phyloP scores from a whole-genome alignment of 2,329 filamentous ascomycete species.

The Aspergillus pseudoterreus region DNA sequence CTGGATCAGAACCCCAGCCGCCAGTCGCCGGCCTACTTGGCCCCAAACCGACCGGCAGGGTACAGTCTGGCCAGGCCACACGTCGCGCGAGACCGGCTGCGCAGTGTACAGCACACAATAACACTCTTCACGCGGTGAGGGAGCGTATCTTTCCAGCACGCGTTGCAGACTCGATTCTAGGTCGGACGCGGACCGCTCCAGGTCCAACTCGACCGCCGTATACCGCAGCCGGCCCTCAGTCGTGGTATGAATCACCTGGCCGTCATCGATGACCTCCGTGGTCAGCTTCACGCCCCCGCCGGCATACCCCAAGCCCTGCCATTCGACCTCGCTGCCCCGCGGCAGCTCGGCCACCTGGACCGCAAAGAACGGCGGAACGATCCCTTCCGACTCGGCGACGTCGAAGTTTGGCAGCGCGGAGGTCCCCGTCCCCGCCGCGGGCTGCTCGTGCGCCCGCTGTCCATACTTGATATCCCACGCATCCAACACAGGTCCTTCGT shows the following conservation, averaged over 20 bases:
- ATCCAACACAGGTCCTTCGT: slow-evolving; percentile 48
- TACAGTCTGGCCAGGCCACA: slow-evolving; percentile 35
- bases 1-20: slow-evolving; percentile 36
- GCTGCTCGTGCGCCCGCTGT: slow-evolving; percentile 46
- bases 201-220: slow-evolving; percentile 29
- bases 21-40: slow-evolving; percentile 27
- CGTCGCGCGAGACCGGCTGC: slow-evolving; percentile 16
- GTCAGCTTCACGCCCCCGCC: slow-evolving; percentile 26
- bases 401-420: slow-evolving; percentile 25
- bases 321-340: slow-evolving; percentile 71
- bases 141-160: slow-evolving; percentile 17
- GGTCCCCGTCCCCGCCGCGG: slow-evolving; percentile 13
- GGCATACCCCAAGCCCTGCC: slow-evolving; percentile 67
- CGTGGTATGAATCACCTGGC: slow-evolving; percentile 19
- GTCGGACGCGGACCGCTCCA: slow-evolving; percentile 10
- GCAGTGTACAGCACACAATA: slow-evolving; percentile 37
- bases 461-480: slow-evolving; percentile 55
- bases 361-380: slow-evolving; percentile 65
- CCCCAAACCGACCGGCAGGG: slow-evolving; percentile 43
- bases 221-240: slow-evolving; percentile 24
- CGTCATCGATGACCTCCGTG: slow-evolving; percentile 10
- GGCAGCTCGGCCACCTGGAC: slow-evolving; percentile 76
- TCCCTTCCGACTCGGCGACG: slow-evolving; percentile 17
- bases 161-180: slow-evolving; percentile 22
- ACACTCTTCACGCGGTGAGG: slow-evolving; percentile 4